Conservation (phyloP, 192 early-diverging fungal genomes). For the Backusella circina region DNA sequence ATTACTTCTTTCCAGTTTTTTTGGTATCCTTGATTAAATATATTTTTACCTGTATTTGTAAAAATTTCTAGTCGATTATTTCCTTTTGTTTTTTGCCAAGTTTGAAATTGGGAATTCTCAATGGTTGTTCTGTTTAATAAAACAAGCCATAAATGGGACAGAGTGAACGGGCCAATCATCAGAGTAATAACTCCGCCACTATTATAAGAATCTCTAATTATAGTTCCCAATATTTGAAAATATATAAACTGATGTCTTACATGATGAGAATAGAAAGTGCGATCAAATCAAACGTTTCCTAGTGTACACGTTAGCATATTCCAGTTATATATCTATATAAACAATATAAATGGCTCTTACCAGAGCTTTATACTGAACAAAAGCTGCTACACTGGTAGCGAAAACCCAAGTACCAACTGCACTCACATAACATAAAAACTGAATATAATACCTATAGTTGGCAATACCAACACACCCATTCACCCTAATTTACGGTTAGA, state of each 20-base stretch:
- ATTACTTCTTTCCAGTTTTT: slow-evolving; percentile 49
- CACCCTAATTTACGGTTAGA: slow-evolving; percentile 33
- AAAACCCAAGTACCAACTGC: slow-evolving; percentile 17
- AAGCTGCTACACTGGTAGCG: slow-evolving; percentile 22
- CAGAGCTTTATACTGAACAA: slow-evolving; percentile 10
- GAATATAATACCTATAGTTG: slow-evolving; percentile 38
- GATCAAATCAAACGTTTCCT: slow-evolving; percentile 29
- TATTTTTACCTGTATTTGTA: slow-evolving; percentile 30
- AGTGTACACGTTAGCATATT: neutral
- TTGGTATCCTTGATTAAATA: slow-evolving; percentile 42
- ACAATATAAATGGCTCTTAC: neutral
- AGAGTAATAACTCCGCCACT: slow-evolving; percentile 10
- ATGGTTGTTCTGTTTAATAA: slow-evolving; percentile 17
- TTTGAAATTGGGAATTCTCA: slow-evolving; percentile 13
- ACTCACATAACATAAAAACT: slow-evolving; percentile 33
- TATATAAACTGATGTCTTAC: slow-evolving; percentile 7
- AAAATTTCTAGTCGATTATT: slow-evolving; percentile 15
- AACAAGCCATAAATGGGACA: slow-evolving; percentile 17
- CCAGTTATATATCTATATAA: neutral
- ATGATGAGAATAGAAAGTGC: slow-evolving; percentile 17
- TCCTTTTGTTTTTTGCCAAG: slow-evolving; percentile 6
- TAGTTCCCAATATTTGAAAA: neutral
- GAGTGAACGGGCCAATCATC: slow-evolving; percentile 17
- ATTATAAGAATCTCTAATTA: neutral
- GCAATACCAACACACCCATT: slow-evolving; percentile 48